Evolutionary conservation across 2,329 filamentous ascomycete genomes (phyloP), one percentile per base, ranked within the genome.

Genomic region (Didymellaceae sp.): DNA sequence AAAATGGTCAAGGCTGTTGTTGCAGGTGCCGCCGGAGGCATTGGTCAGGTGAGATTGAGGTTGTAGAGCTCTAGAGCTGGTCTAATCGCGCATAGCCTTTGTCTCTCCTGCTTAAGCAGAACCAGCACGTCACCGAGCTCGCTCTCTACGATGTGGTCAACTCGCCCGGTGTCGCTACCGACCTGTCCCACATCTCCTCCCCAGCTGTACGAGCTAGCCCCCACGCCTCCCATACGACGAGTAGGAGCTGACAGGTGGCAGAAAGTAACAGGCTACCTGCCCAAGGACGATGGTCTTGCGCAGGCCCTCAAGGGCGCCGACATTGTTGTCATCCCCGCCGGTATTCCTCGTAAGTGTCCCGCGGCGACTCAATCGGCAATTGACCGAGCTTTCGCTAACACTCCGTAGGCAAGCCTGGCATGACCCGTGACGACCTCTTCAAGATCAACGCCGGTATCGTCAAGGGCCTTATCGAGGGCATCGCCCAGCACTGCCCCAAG

Each of bases 361-460:
- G 30, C 43, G 22, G 18, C 24, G 14, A 44, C 21, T 35, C 18
- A 18, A 16, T 32, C 44, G 18, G 21, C 22, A n/a, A 37, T 37
- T 45, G 41, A 20, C 37, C 41, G 31, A 45, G 11, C 25, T 37
- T 22, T 37, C 32, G 41, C 59, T 70, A 40, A 72, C 35, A n/a
- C 17, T 22, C n/a, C 52, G 52, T 60, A 97, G 93, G 93, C 80
- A 97, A 97, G 85, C 94, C 94, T 68, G 94, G 94, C 71, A 99
- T 99, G 94, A 97, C 90, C 77, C 91, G 94, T 80, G 94, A 99
- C 71, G 94, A 97, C 74, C 90, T 99, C 53, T 99, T 99, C 89
- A 97, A 97, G 81, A 96, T 97, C 83, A 99, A 99, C 77, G 94
- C 94, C 55, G 90, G 92, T 68, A 99, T 99, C 72, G 94, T 99